A percentile compares a stretch with the other conserved stretches of the same genome.
phyloP scores from a whole-genome alignment of 2,329 filamentous ascomycete genomes.

The Emergomyces africanus region DNA sequence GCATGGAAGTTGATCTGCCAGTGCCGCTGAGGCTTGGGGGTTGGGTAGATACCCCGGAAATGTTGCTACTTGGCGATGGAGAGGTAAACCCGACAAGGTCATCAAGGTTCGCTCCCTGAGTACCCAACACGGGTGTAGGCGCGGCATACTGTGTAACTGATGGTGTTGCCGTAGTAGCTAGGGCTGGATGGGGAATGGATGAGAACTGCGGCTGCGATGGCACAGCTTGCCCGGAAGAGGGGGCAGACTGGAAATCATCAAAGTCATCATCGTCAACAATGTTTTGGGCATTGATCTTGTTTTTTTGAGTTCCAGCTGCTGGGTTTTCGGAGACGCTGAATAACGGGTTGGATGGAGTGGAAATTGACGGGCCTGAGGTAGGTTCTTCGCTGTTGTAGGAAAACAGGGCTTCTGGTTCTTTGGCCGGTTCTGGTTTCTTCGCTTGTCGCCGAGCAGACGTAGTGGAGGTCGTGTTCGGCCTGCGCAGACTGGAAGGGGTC shows the following conservation, averaged over 20 bases:
- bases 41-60: constrained; percentile 50
- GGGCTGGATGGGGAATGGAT: constrained; percentile 32
- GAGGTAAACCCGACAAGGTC: constrained; percentile 71
- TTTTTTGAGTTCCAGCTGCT: constrained; percentile 37
- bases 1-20: constrained; percentile 25
- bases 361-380: constrained; percentile 32
- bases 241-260: constrained; percentile 90
- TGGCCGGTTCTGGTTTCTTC: constrained; percentile 58
- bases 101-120: constrained; percentile 66
- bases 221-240: constrained; percentile 34
- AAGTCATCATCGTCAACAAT: constrained; percentile 79
- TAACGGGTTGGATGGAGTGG: constrained; percentile 25
- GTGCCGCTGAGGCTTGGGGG: constrained; percentile 37
- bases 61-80: constrained; percentile 40
- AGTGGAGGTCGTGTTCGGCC: constrained; percentile 28
- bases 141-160: constrained; percentile 59
- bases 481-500: constrained; percentile 41
- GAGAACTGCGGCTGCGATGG: constrained; percentile 26
- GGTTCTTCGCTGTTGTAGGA: constrained; percentile 71
- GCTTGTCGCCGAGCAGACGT: constrained; percentile 28
- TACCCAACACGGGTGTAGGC: constrained; percentile 72
- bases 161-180: constrained; percentile 29
- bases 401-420: constrained; percentile 88
- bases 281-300: constrained; percentile 33
- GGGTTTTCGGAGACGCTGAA: constrained; percentile 30